These are phyloP conservation scores for Sporothrix pallida DNA, from an alignment of 2,329 filamentous ascomycete species.

Conservation along the genomic window DNA sequence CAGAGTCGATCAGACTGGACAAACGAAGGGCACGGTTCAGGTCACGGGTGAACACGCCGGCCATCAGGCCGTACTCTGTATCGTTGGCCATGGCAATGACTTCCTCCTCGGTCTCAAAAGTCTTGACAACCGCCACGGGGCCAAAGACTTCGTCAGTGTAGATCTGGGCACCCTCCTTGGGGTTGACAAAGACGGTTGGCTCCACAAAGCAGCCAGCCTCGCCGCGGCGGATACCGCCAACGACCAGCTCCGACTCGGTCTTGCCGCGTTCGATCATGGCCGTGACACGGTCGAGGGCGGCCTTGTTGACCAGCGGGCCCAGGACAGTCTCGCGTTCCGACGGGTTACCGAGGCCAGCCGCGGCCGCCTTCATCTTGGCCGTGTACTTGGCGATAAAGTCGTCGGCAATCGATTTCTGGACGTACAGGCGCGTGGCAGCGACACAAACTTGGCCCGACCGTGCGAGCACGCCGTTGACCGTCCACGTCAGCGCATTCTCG, in stretches of 20 bases:
- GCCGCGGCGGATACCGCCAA: conserved; percentile 53
- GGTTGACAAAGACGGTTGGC: conserved; percentile 49
- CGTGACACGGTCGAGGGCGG: conserved; percentile 66
- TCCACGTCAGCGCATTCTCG: conserved; percentile 61
- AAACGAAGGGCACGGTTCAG: conserved; percentile 46
- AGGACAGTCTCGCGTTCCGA: conserved; percentile 42
- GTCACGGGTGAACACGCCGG: conserved; percentile 58
- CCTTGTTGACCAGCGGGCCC: conserved; percentile 57
- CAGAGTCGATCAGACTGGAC: conserved; percentile 56
- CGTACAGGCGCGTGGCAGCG: conserved; percentile 54
- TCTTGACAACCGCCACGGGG: conserved; percentile 56
- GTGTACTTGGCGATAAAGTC: conserved; percentile 50
- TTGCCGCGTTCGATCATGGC: conserved; percentile 46
- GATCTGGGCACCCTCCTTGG: conserved; percentile 48
- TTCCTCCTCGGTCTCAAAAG: conserved; percentile 59
- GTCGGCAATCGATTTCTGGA: conserved; percentile 49
- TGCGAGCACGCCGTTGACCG: conserved; percentile 44
- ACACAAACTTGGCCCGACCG: conserved; percentile 57
- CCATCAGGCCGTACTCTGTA: conserved; percentile 57
- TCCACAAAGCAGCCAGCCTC: conserved; percentile 41
- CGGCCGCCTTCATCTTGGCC: conserved; percentile 48
- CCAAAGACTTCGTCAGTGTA: conserved; percentile 59
- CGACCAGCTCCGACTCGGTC: conserved; percentile 44
- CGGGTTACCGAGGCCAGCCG: conserved; percentile 55
- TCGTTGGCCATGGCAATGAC: conserved; percentile 57